Evolutionary conservation across 2,329 filamentous ascomycete genomes (phyloP), one percentile per base, ranked within the genome.

Genomic region (Biscogniauxia mediterranea): DNA sequence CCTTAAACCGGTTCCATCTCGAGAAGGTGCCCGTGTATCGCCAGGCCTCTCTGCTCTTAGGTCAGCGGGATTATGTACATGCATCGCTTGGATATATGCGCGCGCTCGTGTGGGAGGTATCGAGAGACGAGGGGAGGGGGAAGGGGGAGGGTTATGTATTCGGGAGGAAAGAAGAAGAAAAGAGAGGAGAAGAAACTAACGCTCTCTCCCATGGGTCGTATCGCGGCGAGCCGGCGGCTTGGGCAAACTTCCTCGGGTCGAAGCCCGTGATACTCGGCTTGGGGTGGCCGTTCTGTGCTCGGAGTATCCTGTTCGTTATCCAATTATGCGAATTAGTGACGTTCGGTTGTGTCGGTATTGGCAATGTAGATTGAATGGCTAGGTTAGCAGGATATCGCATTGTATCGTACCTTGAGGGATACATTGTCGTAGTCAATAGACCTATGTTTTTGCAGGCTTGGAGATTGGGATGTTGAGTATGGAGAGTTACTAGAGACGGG

Each of bases 241-340:
- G 86, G 75, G 87, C 90, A 78, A 93, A 89, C 78, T 91, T 90
- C 76, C 86, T 87, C 73, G 92, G 84, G 81, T 95, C 89, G 84
- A 98, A 98, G 80, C 94, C 94, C 72, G 94, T 97, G 78, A 96
- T 86, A 84, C 92, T 93, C 74, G 86, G 83, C 81, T 85, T 84
- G 70, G 78, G 54, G 49, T 64, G 77, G 73, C 79, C 78, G 73
- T 80, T 76, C 62, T 76, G 72, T 73, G 81, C 79, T 73, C 81
- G 80, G 73, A 83, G 79, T 76, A 85, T 78, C 77, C 80, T 82
- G 58, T 58, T 46, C 68, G 59, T 64, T 51, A 17, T 19, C 50
- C 51, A 13, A n/a, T 52, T 21, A 23, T 49, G 20, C 4, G 7
- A 38, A 26, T 32, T 55, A 20, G 7, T 32, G 7, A 32, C 11